Percentiles rank a stretch among this genome's conserved stretches.
Conservation (phyloP, 306 rosid genomes). For the Abrus pulchellus region DNA sequence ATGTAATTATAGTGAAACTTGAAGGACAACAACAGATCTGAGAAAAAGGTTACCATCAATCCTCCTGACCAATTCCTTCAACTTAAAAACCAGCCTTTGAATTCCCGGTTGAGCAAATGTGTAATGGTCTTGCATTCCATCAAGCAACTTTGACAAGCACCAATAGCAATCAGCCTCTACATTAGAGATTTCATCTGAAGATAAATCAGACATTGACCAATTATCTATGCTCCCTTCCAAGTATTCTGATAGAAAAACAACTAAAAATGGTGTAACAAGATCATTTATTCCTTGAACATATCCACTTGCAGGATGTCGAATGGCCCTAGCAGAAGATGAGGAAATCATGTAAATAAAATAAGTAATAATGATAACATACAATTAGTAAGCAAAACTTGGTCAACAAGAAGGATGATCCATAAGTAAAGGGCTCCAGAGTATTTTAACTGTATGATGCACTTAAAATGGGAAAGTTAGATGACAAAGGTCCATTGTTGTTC, state of each 20-base stretch:
- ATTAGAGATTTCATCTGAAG: constrained; percentile 72
- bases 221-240: constrained; percentile 76
- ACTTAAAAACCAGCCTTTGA: constrained; percentile 93
- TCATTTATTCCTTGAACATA: constrained; percentile 99
- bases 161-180: constrained; percentile 95
- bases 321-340: constrained; percentile 75
- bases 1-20: constrained; percentile 32
- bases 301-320: constrained; percentile 99
- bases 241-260: constrained; percentile 90
- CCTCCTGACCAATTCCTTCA: constrained; percentile 93
- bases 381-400: constrained; percentile 11
- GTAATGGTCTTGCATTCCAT: constrained; percentile 99
- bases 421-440: constrained; percentile 11
- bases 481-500: background rate
- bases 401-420: constrained; percentile 17
- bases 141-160: constrained; percentile 93
- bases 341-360: constrained; percentile 43
- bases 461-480: constrained; percentile 34
- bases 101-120: constrained; percentile 99
- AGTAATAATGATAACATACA: background rate
- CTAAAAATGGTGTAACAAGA: constrained; percentile 91
- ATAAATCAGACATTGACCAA: constrained; percentile 79
- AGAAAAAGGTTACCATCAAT: constrained; percentile 76
- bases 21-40: constrained; percentile 27
- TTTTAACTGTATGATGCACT: background rate